Evolutionary conservation across 2,329 filamentous ascomycete species (phyloP).

Genomic region (Fusarium avenaceum): DNA sequence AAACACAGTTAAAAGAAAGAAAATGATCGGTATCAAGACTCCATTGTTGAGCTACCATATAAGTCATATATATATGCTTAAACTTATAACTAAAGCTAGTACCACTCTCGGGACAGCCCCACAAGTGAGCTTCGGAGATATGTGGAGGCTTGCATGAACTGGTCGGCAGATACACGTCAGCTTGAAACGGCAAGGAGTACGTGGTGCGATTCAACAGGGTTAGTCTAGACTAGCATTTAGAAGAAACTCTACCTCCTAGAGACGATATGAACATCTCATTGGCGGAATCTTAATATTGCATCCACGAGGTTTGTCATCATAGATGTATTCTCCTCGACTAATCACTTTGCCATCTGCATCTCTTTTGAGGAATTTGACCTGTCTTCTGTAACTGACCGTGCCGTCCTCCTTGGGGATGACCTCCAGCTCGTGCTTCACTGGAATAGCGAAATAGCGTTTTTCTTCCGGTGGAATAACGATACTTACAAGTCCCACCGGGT

Average conservation of each 20-base stretch:
- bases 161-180: not conserved
- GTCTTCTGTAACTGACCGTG: not conserved
- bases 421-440: conserved; percentile 18
- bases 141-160: not conserved
- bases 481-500: not conserved
- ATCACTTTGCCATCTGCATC: not conserved
- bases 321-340: conserved; percentile 1
- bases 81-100: too few species aligned
- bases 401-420: conserved; percentile 1
- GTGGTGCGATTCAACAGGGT: too few species aligned
- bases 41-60: not conserved
- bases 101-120: conserved; percentile 7
- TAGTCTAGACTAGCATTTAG: too few species aligned
- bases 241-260: not conserved
- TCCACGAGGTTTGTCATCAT: conserved; percentile 7
- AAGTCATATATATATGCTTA: not conserved
- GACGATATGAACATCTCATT: conserved; percentile 14
- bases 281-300: conserved; percentile 8
- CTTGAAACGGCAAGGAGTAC: not conserved
- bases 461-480: not conserved
- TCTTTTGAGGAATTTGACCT: not conserved
- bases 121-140: not conserved
- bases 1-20: too few species aligned
- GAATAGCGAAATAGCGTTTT: conserved; percentile 5
- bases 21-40: not conserved